Conservation (phyloP, 2,329 filamentous ascomycete species). For the Trichoderma sp. region DNA sequence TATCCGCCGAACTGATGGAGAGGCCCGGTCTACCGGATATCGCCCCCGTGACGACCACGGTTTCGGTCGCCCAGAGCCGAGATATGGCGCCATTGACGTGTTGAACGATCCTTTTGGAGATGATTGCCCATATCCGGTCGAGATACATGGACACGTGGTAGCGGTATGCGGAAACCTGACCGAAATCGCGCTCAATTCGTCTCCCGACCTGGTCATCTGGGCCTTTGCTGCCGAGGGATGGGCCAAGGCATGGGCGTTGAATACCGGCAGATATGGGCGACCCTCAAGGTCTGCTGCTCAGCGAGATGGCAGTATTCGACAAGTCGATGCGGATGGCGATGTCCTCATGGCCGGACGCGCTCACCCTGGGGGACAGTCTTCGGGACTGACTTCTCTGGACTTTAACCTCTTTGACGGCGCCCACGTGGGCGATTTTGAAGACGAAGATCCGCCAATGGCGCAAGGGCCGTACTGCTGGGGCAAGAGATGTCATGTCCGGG, state of each 20-base stretch:
- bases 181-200: slow-evolving; percentile 40
- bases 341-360: slow-evolving; percentile 36
- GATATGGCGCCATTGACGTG: slow-evolving; percentile 32
- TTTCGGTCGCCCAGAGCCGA: slow-evolving; percentile 28
- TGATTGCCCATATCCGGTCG: slow-evolving; percentile 35
- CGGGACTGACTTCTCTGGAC: slow-evolving; percentile 11
- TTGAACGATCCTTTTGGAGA: slow-evolving; percentile 30
- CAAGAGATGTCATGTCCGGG: slow-evolving; percentile 12
- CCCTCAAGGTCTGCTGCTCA: slow-evolving; percentile 35
- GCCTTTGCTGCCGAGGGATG: slow-evolving; percentile 42
- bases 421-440: not conserved
- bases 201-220: slow-evolving; percentile 42
- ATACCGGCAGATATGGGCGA: slow-evolving; percentile 32
- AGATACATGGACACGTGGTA: slow-evolving; percentile 39
- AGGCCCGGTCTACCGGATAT: slow-evolving; percentile 23
- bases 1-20: slow-evolving; percentile 32
- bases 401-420: slow-evolving; percentile 27
- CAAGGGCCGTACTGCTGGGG: not conserved
- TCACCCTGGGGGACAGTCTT: not conserved
- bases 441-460: not conserved
- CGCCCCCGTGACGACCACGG: slow-evolving; percentile 21
- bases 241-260: slow-evolving; percentile 40
- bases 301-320: slow-evolving; percentile 40
- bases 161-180: slow-evolving; percentile 39
- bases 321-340: slow-evolving; percentile 39